Evolutionary conservation across 495 filamentous ascomycete species (phyloP), one percentile per base, ranked within the genome.

Genomic region (Penicillium cosmopolitanum): DNA sequence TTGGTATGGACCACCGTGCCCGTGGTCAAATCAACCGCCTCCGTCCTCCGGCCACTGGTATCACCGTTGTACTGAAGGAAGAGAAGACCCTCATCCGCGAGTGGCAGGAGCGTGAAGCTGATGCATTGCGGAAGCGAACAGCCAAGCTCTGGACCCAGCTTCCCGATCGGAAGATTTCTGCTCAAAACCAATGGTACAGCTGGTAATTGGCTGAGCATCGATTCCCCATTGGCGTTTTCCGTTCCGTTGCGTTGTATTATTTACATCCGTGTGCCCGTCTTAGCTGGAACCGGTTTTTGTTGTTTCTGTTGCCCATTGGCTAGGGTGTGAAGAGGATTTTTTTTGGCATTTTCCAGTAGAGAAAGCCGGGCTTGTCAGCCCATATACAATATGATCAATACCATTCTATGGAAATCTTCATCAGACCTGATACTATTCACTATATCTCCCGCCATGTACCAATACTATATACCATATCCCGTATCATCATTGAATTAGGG

Each of bases 51-150:
- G 80, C 83, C 55, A 90, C 95, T 28, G 89, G 82, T 57, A 84
- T 97, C n/a, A 85, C 88, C 0, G 73, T 98, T 16, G 64, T 96
- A 5, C 76, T 98, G 69, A 98, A 98, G 79, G 95, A 98, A 69
- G 91, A 98, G 72, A 87, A 86, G 71, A 97, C 95, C 1, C 80
- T 91, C 33, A 86, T 97, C 51, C 84, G 95, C 34, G 81, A 89
- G 66, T 86, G 87, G 70, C 75, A 89, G 57, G 92, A 96, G 66
- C 81, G 87, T 57, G 82, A 91, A 67, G 85, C 86, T 66, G 90
- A 89, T 73, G 85, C 84, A 63, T 89, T 90, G 76, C 73, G 80
- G 44, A 75, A 85, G 70, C 77, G 83, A 44, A 85, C 85, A 65
- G 79, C 87, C 60, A 87, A 88, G 56, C 85, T 93, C 16, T 97